Conservation (phyloP, 1,139 yeast species). For the Candida sp. region DNA sequence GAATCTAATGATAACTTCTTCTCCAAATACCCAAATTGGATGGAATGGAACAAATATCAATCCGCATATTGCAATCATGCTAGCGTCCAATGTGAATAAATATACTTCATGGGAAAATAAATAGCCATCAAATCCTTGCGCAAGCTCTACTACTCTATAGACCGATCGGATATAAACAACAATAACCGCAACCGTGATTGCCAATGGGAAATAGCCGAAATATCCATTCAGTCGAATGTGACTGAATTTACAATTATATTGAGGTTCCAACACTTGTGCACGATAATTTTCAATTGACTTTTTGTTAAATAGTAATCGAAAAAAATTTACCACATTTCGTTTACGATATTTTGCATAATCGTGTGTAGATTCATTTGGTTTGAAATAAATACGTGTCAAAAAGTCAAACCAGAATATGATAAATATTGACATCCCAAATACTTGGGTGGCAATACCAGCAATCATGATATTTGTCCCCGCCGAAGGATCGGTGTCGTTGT, state of each 20-base stretch:
- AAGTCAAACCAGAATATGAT: slow-evolving; percentile 53
- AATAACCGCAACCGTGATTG: slow-evolving; percentile 49
- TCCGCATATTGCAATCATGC: slow-evolving; percentile 51
- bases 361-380: slow-evolving; percentile 3
- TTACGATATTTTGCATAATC: slow-evolving; percentile 6
- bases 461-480: slow-evolving; percentile 74
- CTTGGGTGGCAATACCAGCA: slow-evolving; percentile 79
- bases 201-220: slow-evolving; percentile 45
- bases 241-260: slow-evolving; percentile 34
- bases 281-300: slow-evolving; percentile 16
- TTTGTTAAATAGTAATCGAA: slow-evolving; percentile 21
- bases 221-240: slow-evolving; percentile 34
- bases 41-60: slow-evolving; percentile 48
- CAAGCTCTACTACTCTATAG: slow-evolving; percentile 73
- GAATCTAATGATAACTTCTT: slow-evolving; percentile 8
- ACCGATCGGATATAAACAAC: slow-evolving; percentile 65
- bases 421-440: slow-evolving; percentile 67
- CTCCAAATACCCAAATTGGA: slow-evolving; percentile 57
- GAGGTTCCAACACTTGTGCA: slow-evolving; percentile 18
- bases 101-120: slow-evolving; percentile 67
- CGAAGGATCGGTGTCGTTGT: slow-evolving; percentile 26
- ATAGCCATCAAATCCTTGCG: slow-evolving; percentile 72
- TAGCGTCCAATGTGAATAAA: slow-evolving; percentile 70
- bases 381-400: slow-evolving; percentile 39
- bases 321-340: slow-evolving; percentile 16